phyloP scores from a whole-genome alignment of 1,139 yeast genomes.

The Meyerozyma sp. region DNA sequence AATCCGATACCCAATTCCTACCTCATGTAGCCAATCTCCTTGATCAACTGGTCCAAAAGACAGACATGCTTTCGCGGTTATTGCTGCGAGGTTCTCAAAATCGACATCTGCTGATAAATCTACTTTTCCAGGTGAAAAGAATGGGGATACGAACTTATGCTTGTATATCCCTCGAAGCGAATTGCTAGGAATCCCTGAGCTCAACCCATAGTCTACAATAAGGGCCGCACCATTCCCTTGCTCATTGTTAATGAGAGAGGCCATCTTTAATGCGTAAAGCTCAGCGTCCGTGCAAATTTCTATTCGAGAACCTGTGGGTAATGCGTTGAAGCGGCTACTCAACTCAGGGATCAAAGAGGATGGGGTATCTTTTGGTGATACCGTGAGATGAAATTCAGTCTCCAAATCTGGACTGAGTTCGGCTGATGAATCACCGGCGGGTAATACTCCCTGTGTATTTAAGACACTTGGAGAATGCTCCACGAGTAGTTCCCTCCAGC shows the following conservation, averaged over 20 bases:
- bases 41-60: slow-evolving; percentile 65
- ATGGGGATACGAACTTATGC: slow-evolving; percentile 77
- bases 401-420: slow-evolving; percentile 15
- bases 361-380: slow-evolving; percentile 60
- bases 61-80: slow-evolving; percentile 15
- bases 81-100: slow-evolving; percentile 48
- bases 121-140: slow-evolving; percentile 68
- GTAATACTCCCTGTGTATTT: slow-evolving; percentile 30
- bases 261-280: slow-evolving; percentile 42
- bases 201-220: slow-evolving; percentile 74
- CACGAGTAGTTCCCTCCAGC: slow-evolving; percentile 79
- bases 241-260: slow-evolving; percentile 32
- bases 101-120: slow-evolving; percentile 86
- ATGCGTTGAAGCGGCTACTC: slow-evolving; percentile 45
- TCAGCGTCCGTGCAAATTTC: slow-evolving; percentile 79
- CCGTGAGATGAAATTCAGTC: slow-evolving; percentile 53
- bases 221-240: slow-evolving; percentile 55
- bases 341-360: slow-evolving; percentile 55
- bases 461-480: slow-evolving; percentile 44
- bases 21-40: slow-evolving; percentile 72
- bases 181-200: slow-evolving; percentile 56
- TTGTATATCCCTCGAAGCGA: slow-evolving; percentile 69
- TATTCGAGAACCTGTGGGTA: slow-evolving; percentile 54
- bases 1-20: slow-evolving; percentile 74
- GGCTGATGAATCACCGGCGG: slow-evolving; percentile 1